Percentiles rank a stretch among this genome's conserved stretches.
Conservation (phyloP, 495 filamentous ascomycete genomes). For the Aspergillus bertholletiae region DNA sequence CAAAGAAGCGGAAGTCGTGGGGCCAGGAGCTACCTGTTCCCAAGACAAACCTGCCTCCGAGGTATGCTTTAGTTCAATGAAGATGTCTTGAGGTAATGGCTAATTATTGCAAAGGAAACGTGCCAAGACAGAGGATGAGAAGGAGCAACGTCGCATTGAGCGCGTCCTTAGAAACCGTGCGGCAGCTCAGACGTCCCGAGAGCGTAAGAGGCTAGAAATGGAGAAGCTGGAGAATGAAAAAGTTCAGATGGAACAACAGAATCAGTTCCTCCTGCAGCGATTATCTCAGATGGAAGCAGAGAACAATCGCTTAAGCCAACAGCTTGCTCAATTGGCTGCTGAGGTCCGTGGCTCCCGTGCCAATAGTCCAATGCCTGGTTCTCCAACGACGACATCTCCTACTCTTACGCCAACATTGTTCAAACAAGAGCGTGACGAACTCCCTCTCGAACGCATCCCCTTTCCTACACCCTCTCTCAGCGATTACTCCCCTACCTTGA, state of each 20-base stretch:
- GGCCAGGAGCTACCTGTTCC: conserved; percentile 94
- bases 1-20: conserved; percentile 99
- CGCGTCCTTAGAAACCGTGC: conserved; percentile 93
- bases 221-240: conserved; percentile 82
- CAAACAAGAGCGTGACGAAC: conserved; percentile 54
- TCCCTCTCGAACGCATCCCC: conserved; percentile 45
- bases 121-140: conserved; percentile 97
- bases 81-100: neutral
- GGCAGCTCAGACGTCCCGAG: conserved; percentile 91
- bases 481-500: conserved; percentile 48
- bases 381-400: conserved; percentile 38
- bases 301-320: conserved; percentile 61
- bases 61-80: conserved; percentile 53
- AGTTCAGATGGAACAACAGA: conserved; percentile 60
- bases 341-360: conserved; percentile 52
- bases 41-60: conserved; percentile 93
- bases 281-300: conserved; percentile 61
- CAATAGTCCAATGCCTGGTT: conserved; percentile 35
- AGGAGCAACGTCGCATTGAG: conserved; percentile 96
- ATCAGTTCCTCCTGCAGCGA: conserved; percentile 64
- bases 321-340: conserved; percentile 61
- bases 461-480: conserved; percentile 47
- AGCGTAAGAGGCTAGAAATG: conserved; percentile 91
- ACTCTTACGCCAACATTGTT: conserved; percentile 48
- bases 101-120: conserved; percentile 63